Base-by-base conservation (phyloP, 176 grass and related monocot species). In the Eragrostis nindensis region DNA sequence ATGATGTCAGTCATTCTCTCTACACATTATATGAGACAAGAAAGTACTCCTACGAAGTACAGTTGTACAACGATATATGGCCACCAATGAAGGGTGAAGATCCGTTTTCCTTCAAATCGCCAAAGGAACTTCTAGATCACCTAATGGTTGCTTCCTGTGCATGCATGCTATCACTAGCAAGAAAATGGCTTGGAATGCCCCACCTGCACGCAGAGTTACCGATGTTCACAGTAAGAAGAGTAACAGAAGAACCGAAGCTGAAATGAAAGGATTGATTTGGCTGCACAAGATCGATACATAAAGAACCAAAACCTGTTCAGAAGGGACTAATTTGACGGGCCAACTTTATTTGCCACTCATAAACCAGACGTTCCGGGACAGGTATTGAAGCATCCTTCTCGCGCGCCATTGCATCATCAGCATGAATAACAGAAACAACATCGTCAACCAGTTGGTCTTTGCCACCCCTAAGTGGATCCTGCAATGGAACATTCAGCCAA, bases 401-500 rank as follows among this genome's bases (percentile, higher is more conserved):
- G 0, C 71, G 71, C 11, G 76, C 90, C 66, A 21, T 64, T 52
- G 83, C 39, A 81, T 89, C 76, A 48, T 81, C 80, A 64, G 81
- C 83, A 79, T 84, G 62, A 53, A 98, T 95, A 43, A 94, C 87
- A 70, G 81, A 80, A 78, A 93, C 17, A 54, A 98, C 72, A 62
- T 98, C 92, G 84, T 98, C 95, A 48, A 95, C 74, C 42, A 95
- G 71, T 64, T 90, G 81, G 84, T 98, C 95, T 85, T 72, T 98
- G 67, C 95, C 92, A 29, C 95, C 95, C 82, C 95, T 92, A 47
- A 98, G 88, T 65, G 95, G 92, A 83, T 98, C 95, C 95, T 98
- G 64, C 76, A 79, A 86, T 40, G 83, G 11, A 75, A 66, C 21
- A 69, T 41, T 16, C 57, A 60, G 27, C 79, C 70, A 84, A 17